Conservation (phyloP, 2,329 filamentous ascomycete genomes). For the Mycosphaerella sp. region DNA sequence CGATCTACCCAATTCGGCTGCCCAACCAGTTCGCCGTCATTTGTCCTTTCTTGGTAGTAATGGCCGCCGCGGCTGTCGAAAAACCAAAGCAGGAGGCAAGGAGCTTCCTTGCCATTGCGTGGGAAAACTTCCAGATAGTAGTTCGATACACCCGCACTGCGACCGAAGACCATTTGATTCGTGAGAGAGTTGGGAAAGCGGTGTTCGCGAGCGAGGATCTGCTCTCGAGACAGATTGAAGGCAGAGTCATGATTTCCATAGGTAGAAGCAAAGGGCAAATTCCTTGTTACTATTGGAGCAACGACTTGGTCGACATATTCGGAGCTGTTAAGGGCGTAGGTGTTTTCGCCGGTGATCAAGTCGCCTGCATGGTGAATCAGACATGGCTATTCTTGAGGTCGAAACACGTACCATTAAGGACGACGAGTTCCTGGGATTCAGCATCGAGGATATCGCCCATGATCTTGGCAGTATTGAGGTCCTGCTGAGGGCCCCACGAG, state of each 20-base stretch:
- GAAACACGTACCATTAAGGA: constrained; percentile 49
- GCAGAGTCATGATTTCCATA: constrained; percentile 67
- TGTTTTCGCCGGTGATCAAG: constrained; percentile 63
- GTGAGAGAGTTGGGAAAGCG: constrained; percentile 38
- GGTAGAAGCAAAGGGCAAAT: constrained; percentile 58
- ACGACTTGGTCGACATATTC: constrained; percentile 56
- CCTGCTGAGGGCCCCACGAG: constrained; percentile 43
- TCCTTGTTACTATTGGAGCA: constrained; percentile 50
- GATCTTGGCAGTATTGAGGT: constrained; percentile 52
- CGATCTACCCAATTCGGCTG: constrained; percentile 44
- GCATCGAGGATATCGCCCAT: constrained; percentile 53
- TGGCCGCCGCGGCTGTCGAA: constrained; percentile 60
- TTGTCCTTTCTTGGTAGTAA: constrained; percentile 41
- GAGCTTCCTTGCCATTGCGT: constrained; percentile 37
- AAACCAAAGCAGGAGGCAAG: constrained; percentile 59
- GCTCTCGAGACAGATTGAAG: constrained; percentile 50
- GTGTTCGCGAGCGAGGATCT: constrained; percentile 40
- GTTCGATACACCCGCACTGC: constrained; percentile 45
- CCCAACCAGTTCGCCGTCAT: constrained; percentile 27
- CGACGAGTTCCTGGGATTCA: constrained; percentile 55
- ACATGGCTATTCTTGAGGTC: not conserved
- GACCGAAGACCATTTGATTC: constrained; percentile 38
- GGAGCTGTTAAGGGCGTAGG: constrained; percentile 50
- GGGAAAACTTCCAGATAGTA: constrained; percentile 51
- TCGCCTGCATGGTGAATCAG: constrained; percentile 42